A percentile compares a stretch with the other conserved stretches of the same genome.
phyloP scores from a whole-genome alignment of 2,329 filamentous ascomycete species.

The Pseudophaeomoniella oleicola region DNA sequence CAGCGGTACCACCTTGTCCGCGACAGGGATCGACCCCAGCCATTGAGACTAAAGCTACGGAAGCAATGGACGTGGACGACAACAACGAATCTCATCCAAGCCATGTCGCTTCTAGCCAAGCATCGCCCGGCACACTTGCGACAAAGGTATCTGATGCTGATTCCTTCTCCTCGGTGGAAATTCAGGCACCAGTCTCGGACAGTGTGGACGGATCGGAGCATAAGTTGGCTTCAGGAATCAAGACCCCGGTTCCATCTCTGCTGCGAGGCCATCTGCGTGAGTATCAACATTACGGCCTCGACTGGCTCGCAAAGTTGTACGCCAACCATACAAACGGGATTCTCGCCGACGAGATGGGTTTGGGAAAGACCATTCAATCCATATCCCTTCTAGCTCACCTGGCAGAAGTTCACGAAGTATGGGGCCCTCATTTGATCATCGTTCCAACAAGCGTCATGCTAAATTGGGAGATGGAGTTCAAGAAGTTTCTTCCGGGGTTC shows the following conservation, averaged over 20 bases:
- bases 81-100: constrained; percentile 13
- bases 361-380: constrained; percentile 96
- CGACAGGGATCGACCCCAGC: constrained; percentile 4
- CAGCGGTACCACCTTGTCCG: constrained; percentile 2
- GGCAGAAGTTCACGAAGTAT: constrained; percentile 76
- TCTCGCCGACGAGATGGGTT: constrained; percentile 92
- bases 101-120: constrained; percentile 22
- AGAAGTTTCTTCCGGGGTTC: constrained; percentile 94
- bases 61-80: constrained; percentile 6
- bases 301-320: constrained; percentile 91
- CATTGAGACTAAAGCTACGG: constrained; percentile 2
- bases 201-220: constrained; percentile 6
- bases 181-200: constrained; percentile 20
- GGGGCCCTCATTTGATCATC: constrained; percentile 91
- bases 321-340: constrained; percentile 90
- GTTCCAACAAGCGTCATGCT: constrained; percentile 97
- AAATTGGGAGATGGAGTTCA: constrained; percentile 99
- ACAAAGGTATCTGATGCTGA: constrained; percentile 30
- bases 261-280: constrained; percentile 80
- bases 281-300: constrained; percentile 92
- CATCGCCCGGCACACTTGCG: constrained; percentile 26
- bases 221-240: not conserved
- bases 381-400: constrained; percentile 88
- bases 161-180: constrained; percentile 18
- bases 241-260: constrained; percentile 46